Base-by-base conservation (phyloP, 2,329 filamentous ascomycete species). In the Aspergillus costaricaensis region DNA sequence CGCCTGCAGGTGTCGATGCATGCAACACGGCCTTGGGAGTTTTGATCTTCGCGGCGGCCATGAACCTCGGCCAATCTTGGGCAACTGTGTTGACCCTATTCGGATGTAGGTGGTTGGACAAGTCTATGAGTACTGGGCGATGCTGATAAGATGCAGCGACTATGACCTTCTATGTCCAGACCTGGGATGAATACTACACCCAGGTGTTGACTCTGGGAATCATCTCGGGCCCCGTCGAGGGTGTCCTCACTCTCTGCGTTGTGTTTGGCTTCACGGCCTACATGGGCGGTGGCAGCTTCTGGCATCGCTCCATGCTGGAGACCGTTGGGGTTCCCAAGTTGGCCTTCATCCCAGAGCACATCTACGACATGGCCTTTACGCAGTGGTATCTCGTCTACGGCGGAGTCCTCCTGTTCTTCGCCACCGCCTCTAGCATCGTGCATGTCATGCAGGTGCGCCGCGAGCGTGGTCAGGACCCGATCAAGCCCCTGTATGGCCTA, bases 161-260 rank as follows among this genome's bases (percentile, higher is more conserved):
- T 61, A 82, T 96, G 70, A 97, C 95, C n/a, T 99, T 99, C 78
- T 98, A 98, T 77, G 90, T 98, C 44, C 95, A 98, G 76, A 98
- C 95, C 36, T 99, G 95, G 95, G 95, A 99, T 73, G 95, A 98
- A 76, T 99, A 98, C 79, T 94, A 98, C 80, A 99, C 95, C 55
- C 93, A 97, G 77, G 95, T 93, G 3, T 85, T 99, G 51, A 97
- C 92, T 1, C 86, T 99, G 5, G 95, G 95, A 61, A 81, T 98
- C 64, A 84, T 99, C 67, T 97, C 94, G 65, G 95, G 95, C 0
- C 95, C 95, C 4, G 95, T 99, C 39, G 95, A 99, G 79, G 95
- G 95, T 55, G 89, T 99, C 58, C 79, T 98, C 50, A 92, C 91
- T 43, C 84, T 99, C 19, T 89, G 91, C 69, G 74, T 85, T 58